A percentile compares a stretch with the other conserved stretches of the same genome.
Evolutionary conservation across 2,329 filamentous ascomycete species (phyloP).

Genomic region (Ophiostoma himal-ulmi): DNA sequence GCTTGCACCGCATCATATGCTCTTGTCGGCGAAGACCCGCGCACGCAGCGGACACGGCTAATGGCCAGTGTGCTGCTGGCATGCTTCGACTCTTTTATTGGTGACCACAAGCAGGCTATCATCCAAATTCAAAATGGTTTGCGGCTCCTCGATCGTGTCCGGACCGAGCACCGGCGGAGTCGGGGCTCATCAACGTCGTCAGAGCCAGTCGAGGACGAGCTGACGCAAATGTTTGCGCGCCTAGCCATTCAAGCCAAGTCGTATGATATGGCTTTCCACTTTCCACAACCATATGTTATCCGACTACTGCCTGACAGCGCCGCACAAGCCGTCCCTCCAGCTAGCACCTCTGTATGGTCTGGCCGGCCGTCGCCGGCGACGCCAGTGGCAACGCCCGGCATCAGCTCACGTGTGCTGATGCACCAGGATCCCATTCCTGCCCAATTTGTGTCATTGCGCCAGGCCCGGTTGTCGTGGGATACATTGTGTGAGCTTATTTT

Average conservation of each 20-base stretch:
- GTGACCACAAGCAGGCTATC: slow-evolving; percentile 57
- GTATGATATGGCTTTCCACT: slow-evolving; percentile 64
- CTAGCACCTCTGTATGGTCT: slow-evolving; percentile 14
- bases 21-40: slow-evolving; percentile 39
- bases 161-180: slow-evolving; percentile 39
- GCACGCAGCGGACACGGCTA: slow-evolving; percentile 43
- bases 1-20: slow-evolving; percentile 48
- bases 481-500: slow-evolving; percentile 51
- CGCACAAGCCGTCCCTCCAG: slow-evolving; percentile 22
- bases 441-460: slow-evolving; percentile 45
- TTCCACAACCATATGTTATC: slow-evolving; percentile 57
- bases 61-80: slow-evolving; percentile 60
- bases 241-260: slow-evolving; percentile 61
- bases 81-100: slow-evolving; percentile 64
- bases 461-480: slow-evolving; percentile 54
- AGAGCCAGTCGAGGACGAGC: slow-evolving; percentile 51
- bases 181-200: slow-evolving; percentile 17
- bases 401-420: slow-evolving; percentile 38
- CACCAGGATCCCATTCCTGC: slow-evolving; percentile 38
- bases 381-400: slow-evolving; percentile 34
- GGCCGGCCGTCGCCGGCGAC: too few species aligned
- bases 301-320: slow-evolving; percentile 38
- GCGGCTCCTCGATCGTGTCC: slow-evolving; percentile 48
- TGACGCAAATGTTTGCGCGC: slow-evolving; percentile 58
- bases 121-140: slow-evolving; percentile 56